phyloP scores from a whole-genome alignment of 2,329 filamentous ascomycete species.

The Dothistroma septosporum region DNA sequence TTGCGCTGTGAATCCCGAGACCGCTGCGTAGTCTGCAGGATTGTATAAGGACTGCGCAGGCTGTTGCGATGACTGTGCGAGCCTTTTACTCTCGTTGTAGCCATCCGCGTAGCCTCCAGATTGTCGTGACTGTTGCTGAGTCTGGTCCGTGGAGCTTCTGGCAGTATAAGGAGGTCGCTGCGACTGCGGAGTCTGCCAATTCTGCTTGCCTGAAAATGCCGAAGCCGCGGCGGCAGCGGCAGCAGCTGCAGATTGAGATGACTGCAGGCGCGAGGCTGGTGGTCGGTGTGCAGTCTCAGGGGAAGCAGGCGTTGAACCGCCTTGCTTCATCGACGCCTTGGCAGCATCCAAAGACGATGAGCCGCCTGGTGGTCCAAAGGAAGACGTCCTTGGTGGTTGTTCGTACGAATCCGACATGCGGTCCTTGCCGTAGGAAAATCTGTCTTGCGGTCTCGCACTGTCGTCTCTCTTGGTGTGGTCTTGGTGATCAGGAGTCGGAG shows the following conservation, averaged over 20 bases:
- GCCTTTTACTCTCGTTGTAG: slow-evolving; percentile 28
- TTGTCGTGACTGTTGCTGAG: slow-evolving; percentile 21
- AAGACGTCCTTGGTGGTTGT: slow-evolving; percentile 38
- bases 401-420: slow-evolving; percentile 36
- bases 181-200: slow-evolving; percentile 36
- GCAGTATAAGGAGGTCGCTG: slow-evolving; percentile 39
- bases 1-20: slow-evolving; percentile 30
- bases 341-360: slow-evolving; percentile 44
- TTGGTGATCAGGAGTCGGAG: slow-evolving; percentile 31
- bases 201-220: slow-evolving; percentile 38
- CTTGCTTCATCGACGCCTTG: slow-evolving; percentile 42
- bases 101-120: slow-evolving; percentile 35
- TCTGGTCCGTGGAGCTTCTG: slow-evolving; percentile 41
- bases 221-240: slow-evolving; percentile 46
- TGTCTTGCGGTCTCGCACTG: slow-evolving; percentile 31
- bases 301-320: slow-evolving; percentile 37
- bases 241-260: slow-evolving; percentile 45
- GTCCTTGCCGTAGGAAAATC: slow-evolving; percentile 50
- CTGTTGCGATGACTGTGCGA: slow-evolving; percentile 34
- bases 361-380: slow-evolving; percentile 39
- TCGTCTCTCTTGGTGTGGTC: slow-evolving; percentile 33
- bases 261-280: slow-evolving; percentile 47
- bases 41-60: slow-evolving; percentile 60
- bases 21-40: slow-evolving; percentile 66
- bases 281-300: slow-evolving; percentile 48